Evolutionary conservation across 2,329 filamentous ascomycete genomes (phyloP).

Genomic region (Colletotrichum caudatum): DNA sequence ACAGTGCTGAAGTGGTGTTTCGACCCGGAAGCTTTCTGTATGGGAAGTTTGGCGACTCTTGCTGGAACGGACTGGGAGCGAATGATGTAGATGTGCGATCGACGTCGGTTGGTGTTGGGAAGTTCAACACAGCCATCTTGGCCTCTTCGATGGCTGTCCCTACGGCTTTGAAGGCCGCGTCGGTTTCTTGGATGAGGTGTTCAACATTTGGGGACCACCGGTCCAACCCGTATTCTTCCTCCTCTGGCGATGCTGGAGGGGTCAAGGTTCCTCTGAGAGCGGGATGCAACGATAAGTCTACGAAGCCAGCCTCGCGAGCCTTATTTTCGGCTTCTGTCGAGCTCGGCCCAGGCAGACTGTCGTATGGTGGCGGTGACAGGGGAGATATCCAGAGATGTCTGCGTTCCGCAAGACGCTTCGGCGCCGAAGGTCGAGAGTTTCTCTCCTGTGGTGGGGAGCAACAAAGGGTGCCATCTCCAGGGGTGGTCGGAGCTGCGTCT

Average conservation of each 20-base stretch:
- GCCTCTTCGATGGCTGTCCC: slow-evolving; percentile 56
- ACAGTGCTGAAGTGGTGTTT: slow-evolving; percentile 43
- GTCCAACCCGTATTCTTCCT: slow-evolving; percentile 30
- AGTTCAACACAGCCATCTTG: slow-evolving; percentile 46
- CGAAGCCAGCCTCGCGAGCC: slow-evolving; percentile 22
- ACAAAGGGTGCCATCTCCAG: slow-evolving; percentile 52
- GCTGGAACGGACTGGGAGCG: slow-evolving; percentile 41
- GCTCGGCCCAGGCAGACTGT: not conserved
- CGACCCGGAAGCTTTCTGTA: slow-evolving; percentile 44
- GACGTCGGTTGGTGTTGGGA: slow-evolving; percentile 1
- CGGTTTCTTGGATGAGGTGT: slow-evolving; percentile 62
- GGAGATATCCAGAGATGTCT: slow-evolving; percentile 38
- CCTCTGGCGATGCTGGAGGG: slow-evolving; percentile 22
- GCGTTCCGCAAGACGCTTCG: slow-evolving; percentile 42
- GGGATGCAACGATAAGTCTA: slow-evolving; percentile 22
- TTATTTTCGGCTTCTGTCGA: slow-evolving; percentile 26
- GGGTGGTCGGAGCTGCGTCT: slow-evolving; percentile 44
- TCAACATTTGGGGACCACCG: slow-evolving; percentile 55
- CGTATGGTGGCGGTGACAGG: slow-evolving; percentile 14
- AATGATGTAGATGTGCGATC: slow-evolving; percentile 6
- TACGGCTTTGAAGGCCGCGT: slow-evolving; percentile 63
- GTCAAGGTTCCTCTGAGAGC: slow-evolving; percentile 22
- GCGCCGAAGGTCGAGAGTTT: slow-evolving; percentile 28
- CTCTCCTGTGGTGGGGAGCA: slow-evolving; percentile 40
- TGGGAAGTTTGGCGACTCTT: slow-evolving; percentile 12